phyloP scores from a whole-genome alignment of 2,329 filamentous ascomycete species.

The Bipolaris cookei region DNA sequence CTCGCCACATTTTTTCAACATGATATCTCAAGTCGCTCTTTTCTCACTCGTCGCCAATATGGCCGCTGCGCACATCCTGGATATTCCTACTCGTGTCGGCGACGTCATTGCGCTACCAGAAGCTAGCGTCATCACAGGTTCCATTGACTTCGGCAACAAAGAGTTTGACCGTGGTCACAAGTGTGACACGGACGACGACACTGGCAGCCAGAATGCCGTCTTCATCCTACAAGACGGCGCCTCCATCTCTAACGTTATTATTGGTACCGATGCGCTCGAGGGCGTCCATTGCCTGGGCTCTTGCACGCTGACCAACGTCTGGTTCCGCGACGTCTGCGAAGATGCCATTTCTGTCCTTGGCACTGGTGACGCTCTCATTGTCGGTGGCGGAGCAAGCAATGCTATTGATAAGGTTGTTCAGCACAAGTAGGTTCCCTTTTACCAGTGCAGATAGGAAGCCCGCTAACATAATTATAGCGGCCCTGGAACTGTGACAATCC shows the following conservation, averaged over 20 bases:
- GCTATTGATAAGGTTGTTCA: constrained; percentile 48
- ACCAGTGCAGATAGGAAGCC: not conserved
- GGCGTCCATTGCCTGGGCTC: constrained; percentile 59
- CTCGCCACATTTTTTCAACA: constrained; percentile 7
- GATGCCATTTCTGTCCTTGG: constrained; percentile 40
- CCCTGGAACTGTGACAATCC: constrained; percentile 11
- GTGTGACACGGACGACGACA: constrained; percentile 33
- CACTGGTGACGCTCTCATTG: constrained; percentile 41
- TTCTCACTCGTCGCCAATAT: constrained; percentile 33
- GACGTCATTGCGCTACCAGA: constrained; percentile 37
- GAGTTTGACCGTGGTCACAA: constrained; percentile 32
- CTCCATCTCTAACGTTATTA: constrained; percentile 61
- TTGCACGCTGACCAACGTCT: constrained; percentile 51
- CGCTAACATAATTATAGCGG: not conserved
- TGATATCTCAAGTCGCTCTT: constrained; percentile 31
- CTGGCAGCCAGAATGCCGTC: constrained; percentile 50
- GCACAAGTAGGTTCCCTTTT: constrained; percentile 41
- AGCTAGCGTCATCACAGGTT: constrained; percentile 32
- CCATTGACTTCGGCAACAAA: constrained; percentile 26
- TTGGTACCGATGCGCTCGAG: constrained; percentile 58
- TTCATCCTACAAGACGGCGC: constrained; percentile 60
- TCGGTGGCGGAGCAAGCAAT: constrained; percentile 43
- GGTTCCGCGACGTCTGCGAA: constrained; percentile 44
- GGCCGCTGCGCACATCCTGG: constrained; percentile 40
- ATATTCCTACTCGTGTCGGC: constrained; percentile 41